Evolutionary conservation across 202 grass and related monocot species (phyloP), one percentile per base, ranked within the genome.

Genomic region (Dendrocalamus latiflorus): DNA sequence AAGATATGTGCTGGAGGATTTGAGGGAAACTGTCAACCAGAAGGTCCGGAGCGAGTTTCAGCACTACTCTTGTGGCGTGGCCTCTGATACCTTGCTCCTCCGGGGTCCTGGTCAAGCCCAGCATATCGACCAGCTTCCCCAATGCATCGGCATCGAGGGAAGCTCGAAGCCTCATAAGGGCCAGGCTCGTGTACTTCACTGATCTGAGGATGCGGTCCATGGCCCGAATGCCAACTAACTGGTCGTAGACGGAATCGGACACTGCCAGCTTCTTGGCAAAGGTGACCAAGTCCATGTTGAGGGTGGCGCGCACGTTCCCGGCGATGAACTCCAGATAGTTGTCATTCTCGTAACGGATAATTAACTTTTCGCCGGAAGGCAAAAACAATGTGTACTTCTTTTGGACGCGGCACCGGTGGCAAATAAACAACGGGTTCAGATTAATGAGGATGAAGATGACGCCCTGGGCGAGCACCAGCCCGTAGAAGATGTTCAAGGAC

Each of bases 251-350:
- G 12, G 49, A 61, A 7, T 44, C 66, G 2, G 83, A 86, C 21
- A 72, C 21, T 41, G 56, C 25, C 47, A 86, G 38, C 3, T 59
- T 49, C 65, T 34, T 59, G 12, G 83, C 78, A 9, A 86, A 86
- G n/a, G 81, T 59, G 47, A 86, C 50, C 36, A 89, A 49, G 47
- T 89, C 50, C 83, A 82, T 82, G 63, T 78, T 51, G 0, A 90
- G 17, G 47, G 83, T 67, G 37, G 76, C 9, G 3, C 69, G 76
- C 28, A 61, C 66, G 30, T 62, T 74, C 6, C 82, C 88, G 0
- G 13, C 1, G 30, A 86, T 74, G 65, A 75, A 86, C 61, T 71
- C 70, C 5, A 59, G n/a, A 30, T 78, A 90, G 13, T 55, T 63
- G 0, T 82, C 55, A 0, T 30, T 66, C 21, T 34, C 43, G 49